Conservation (phyloP, 2,329 filamentous ascomycete species). For the Rhexocercosporidium sp. region DNA sequence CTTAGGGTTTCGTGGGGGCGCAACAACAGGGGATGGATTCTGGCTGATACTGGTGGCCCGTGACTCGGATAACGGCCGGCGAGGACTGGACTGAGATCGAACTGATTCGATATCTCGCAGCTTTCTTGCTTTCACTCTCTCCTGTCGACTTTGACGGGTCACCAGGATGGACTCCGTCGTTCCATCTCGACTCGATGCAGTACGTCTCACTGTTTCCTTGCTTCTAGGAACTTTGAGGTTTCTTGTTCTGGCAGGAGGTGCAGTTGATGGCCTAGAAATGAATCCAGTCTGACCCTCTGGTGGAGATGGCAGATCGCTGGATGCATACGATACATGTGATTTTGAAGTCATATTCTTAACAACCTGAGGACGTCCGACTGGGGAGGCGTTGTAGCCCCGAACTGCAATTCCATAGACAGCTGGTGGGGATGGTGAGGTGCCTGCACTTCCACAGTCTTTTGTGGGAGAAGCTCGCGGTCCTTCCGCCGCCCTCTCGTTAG, state of each 20-base stretch:
- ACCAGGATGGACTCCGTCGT: not conserved
- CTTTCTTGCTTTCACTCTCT: constrained; percentile 35
- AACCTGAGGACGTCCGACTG: constrained; percentile 11
- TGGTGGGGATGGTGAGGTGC: constrained; percentile 8
- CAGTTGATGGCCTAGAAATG: constrained; percentile 6
- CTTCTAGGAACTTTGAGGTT: not conserved
- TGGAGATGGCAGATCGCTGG: not conserved
- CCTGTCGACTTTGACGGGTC: constrained; percentile 25
- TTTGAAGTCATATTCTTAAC: constrained; percentile 14
- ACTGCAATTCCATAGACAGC: constrained; percentile 3
- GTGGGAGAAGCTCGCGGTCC: not conserved
- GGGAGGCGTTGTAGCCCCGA: constrained; percentile 15
- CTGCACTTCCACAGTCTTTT: not conserved
- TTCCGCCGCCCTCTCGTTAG: constrained; percentile 5
- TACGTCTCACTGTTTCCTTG: constrained; percentile 4
- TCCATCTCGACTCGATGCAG: constrained; percentile 2
- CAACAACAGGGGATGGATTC: not conserved
- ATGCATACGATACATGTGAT: not conserved
- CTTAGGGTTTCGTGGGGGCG: constrained; percentile 8
- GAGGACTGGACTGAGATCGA: constrained; percentile 4
- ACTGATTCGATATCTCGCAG: constrained; percentile 34
- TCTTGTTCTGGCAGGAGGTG: not conserved
- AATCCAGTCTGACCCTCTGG: not conserved
- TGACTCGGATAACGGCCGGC: constrained; percentile 2
- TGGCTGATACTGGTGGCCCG: not conserved